Evolutionary conservation across 768 basidiomycete species (phyloP), one percentile per base, ranked within the genome.

Genomic region (Tulasnella sp.): DNA sequence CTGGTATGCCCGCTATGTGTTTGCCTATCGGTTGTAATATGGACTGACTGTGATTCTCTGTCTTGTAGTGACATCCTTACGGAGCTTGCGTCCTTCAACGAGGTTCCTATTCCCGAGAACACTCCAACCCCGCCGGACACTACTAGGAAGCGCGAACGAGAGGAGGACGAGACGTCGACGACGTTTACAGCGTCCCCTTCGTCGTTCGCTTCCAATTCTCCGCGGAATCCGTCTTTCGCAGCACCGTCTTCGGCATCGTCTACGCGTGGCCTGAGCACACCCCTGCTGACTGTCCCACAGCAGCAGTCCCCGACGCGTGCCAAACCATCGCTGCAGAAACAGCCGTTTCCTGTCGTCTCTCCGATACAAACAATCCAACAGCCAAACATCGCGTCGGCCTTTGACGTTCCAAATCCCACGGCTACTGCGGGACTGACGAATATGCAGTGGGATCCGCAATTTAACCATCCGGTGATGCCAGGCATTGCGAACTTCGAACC

Each of bases 61-160:
- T 3, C 44, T 15, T n/a, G 4, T 77, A 79, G 78, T 16, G 80
- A 80, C 48, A 80, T 80, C 29, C 73, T 80, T 1, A 72, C 74
- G 35, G 80, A 79, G 42, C 71, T 80, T 16, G 80, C 80, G 18
- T 57, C 67, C 23, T 70, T 80, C 40, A 77, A 77, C 48, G 80
- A 79, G 5, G 51, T 80, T 18, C 79, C 79, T 15, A 61, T 80
- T 35, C 79, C 79, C 10, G 79, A 80, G 48, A 42, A 32, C 51
- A 74, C 71, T 13, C 74, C 78, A 13, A 74, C 55, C 57, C 78
- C 78, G 20, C 78, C 78, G n/a, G 78, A 79, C 35, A 70, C 61
- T 69, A 40, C 44, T 18, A 75, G 70, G 15, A 79, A 79, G 44
- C 78, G 78, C 7, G 73, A 75, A 35, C 72, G 78, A n/a, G 73